Percentiles rank a stretch among this genome's conserved stretches.
Evolutionary conservation across 176 grass and related monocot genomes (phyloP).

Genomic region (Phoenix roebelenii): DNA sequence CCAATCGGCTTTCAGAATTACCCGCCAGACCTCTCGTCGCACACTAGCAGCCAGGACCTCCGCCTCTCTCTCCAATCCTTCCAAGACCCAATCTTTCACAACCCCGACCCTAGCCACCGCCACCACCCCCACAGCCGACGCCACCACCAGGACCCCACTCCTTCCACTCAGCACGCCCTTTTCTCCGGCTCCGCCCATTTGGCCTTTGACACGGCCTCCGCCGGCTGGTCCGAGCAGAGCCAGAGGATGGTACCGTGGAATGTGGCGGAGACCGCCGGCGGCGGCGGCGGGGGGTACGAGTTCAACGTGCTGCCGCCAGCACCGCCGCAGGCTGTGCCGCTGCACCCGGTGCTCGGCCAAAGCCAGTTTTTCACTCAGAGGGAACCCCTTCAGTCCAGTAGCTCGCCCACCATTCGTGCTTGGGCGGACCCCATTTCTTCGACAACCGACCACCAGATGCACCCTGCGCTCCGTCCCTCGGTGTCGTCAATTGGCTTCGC

Average conservation of each 20-base stretch:
- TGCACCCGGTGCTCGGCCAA: constrained; percentile 54
- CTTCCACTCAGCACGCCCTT: constrained; percentile 27
- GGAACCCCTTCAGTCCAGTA: constrained; percentile 99
- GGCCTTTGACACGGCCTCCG: constrained; percentile 32
- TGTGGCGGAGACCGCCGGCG: constrained; percentile 30
- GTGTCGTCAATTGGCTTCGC: constrained; percentile 54
- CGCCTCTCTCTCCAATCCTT: constrained; percentile 77
- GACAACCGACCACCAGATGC: constrained; percentile 52
- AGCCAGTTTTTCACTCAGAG: constrained; percentile 82
- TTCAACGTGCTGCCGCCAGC: constrained; percentile 47
- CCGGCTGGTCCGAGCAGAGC: constrained; percentile 59
- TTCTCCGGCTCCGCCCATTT: constrained; percentile 40
- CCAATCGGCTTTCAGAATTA: constrained; percentile 72
- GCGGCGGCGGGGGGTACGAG: constrained; percentile 30
- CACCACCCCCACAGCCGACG: constrained; percentile 30
- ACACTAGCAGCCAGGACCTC: constrained; percentile 62
- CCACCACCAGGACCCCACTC: constrained; percentile 25
- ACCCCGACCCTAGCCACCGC: constrained; percentile 34
- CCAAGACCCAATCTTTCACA: constrained; percentile 67
- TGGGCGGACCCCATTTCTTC: constrained; percentile 57
- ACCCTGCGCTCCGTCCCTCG: constrained; percentile 29
- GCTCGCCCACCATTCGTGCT: constrained; percentile 69
- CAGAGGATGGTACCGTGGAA: constrained; percentile 68
- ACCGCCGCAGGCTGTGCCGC: constrained; percentile 40
- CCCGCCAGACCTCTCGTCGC: constrained; percentile 48